Evolutionary conservation across 2,329 filamentous ascomycete species (phyloP), one percentile per base, ranked within the genome.

Genomic region (Bipolaris zeicola): DNA sequence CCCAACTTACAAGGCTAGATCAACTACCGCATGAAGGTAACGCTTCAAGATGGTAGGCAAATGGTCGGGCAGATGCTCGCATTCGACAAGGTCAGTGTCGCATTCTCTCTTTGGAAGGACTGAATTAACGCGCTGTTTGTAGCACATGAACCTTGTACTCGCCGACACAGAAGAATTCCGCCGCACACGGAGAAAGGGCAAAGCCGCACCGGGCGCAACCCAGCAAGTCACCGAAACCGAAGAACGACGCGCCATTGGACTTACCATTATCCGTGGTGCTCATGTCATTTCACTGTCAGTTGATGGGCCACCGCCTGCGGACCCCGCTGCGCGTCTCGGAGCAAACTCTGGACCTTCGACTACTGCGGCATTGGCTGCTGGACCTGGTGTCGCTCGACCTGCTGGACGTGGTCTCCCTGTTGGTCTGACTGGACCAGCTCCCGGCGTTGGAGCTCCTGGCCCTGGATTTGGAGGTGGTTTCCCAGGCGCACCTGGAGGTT

Each of bases 141-240:
- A 96, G 92, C 95, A 99, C 80, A 99, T 99, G 95, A 99, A 99
- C 78, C 87, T 99, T 65, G 95, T 99, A 61, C 90, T 99, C 62
- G 95, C 94, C 79, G 95, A 99, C 75, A 98, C 95, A 67, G 95
- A 99, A 85, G 70, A 72, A 57, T 72, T 72, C 60, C 65, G 70
- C 54, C 66, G 69, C 41, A 71, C 67, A 54, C 66, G 69, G 60
- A 66, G 69, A 64, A 62, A 65, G 69, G 84, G 86, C 68, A 96
- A 95, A 81, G 81, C 85, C 50, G 87, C 89, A 41, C 86, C 88
- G 53, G 84, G 86, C 65, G 81, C 85, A 49, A 77, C 84, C 47
- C 85, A 90, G 72, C 76, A 79, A 51, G 85, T 89, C 46, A 84
- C 96, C 68, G 92, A 97, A 80, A 87, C 89, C 13, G 94, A 99